Base-by-base conservation (phyloP, 768 basidiomycete genomes). In the Suillus discolor region DNA sequence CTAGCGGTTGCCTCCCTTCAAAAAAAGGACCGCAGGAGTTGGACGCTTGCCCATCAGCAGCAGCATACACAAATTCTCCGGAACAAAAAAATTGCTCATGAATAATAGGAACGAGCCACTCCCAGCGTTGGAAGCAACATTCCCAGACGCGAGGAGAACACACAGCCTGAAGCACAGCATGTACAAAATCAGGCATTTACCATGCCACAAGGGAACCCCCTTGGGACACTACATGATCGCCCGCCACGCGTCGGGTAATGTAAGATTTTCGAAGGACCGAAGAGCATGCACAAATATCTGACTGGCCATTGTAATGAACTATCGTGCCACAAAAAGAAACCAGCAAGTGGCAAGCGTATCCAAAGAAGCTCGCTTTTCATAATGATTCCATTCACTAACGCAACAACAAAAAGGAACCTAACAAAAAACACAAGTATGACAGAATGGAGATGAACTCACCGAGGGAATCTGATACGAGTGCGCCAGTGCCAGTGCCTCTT, bases 401-500 rank as follows among this genome's bases (percentile, higher is more conserved):
- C n/a, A n/a, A 25, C 38, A 16, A 25, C 23, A 38, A 1, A 2
- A 60, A 60, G 36, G 18, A 15, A 28, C 31, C 25, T 15, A 63
- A 36, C 53, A 31, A 15, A 59, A 31, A 42, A 28, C 42, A 1
- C 41, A 42, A 6, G 18, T 18, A 42, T 12, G 18, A 51, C n/a
- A 12, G 23, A 59, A 59, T 59, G 23, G 6, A 42, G 12, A 25
- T 53, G 16, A 41, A 80, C 88, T 71, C 69, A 90, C 90, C 5
- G 80, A 77, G n/a, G 69, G 61, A 49, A 89, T 74, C 44, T 79
- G 71, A 66, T 85, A 84, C 53, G 80, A 75, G 20, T 80, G 73
- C 0, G 88, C 85, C 25, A 92, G 71, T 15, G 73, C 72, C 54
- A 92, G 67, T 0, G 87, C 89, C 45, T 88, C 85, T 65, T 83